Base-by-base conservation (phyloP, 2,329 filamentous ascomycete genomes). In the Fusarium neocosmosporiellum region DNA sequence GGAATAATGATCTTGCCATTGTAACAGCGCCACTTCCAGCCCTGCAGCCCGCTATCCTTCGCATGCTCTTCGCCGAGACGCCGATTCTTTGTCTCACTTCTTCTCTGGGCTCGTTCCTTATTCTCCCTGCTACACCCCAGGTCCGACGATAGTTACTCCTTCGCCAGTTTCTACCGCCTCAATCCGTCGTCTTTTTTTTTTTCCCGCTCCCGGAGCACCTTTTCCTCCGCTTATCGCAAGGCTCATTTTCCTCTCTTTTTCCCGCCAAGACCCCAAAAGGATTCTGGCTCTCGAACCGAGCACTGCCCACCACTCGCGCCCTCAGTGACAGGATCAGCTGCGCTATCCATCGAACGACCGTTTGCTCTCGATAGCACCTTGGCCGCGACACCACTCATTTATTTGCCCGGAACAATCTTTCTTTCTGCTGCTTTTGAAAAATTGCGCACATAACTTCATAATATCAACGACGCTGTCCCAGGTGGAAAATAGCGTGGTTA, bases 11-110 rank as follows among this genome's bases (percentile, higher is more conserved):
- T 76, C 70, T 74, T 67, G 76, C 74, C 63, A 76, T 73, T 75
- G 67, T 78, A 71, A 78, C 73, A 77, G 73, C 70, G 74, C 71
- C 71, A 77, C 67, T 63, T 64, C 61, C 65, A 73, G 69, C 67
- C 69, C 67, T 70, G 70, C 75, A 74, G 69, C 76, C 46, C 76
- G 70, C 74, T 72, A 67, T 67, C 55, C 70, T 74, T 73, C 65
- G 70, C 68, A 67, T 75, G 64, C 57, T 72, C 76, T 65, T 78
- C 75, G 61, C 66, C 66, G 75, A 79, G 77, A 65, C 76, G 74
- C 72, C 76, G 72, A 74, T 75, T 78, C 71, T 77, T 79, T 80
- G 78, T 80, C 79, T 79, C 78, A 79, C 73, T 69, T 75, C 72
- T 63, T 64, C 67, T 69, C 68, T 74, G 71, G 74, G 69, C 68